Evolutionary conservation across 306 rosid genomes (phyloP), one percentile per base, ranked within the genome.

Genomic region (Medicago arabica): DNA sequence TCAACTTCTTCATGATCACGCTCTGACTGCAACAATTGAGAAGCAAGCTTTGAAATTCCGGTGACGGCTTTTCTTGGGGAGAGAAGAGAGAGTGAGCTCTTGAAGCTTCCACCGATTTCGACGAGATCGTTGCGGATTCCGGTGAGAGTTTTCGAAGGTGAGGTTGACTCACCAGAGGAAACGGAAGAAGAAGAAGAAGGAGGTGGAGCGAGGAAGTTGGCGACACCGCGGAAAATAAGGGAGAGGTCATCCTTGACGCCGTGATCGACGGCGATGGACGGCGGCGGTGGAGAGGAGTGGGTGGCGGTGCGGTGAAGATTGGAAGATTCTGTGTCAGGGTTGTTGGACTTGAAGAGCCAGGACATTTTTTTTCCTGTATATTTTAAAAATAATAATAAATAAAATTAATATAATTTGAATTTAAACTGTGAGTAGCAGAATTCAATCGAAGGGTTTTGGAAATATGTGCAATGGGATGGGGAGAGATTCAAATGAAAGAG

Each of bases 91-190:
- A 95, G 71, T n/a, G 96, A 84, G 72, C 69, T 83, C 80, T 72
- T 85, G 80, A 95, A 86, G 80, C 96, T 89, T 70, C 97, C 97
- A 16, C 97, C 83, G 79, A 95, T 92, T 84, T 95, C 99, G 79
- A 67, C 91, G 8, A 95, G 92, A 87, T 95, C 99, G 88, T 85
- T 95, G 34, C 90, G 87, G 67, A 95, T 85, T 64, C 99, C 99
- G 3, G 76, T 15, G 41, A 95, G 78, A 64, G 88, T 73, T 74
- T 58, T 87, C 41, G 82, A 63, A 40, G 84, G 36, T 11, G 65
- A 12, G 46, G 84, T 78, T 16, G 72, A 68, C 41, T 44, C 80
- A 10, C 12, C 83, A n/a, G 81, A 51, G 43, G 82, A 3, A 40
- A 78, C 50, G 5, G 87, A 1, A 14, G 84, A 17, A 6, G 83